Evolutionary conservation across 2,329 filamentous ascomycete genomes (phyloP).

Genomic region (Epichloe aotearoae): DNA sequence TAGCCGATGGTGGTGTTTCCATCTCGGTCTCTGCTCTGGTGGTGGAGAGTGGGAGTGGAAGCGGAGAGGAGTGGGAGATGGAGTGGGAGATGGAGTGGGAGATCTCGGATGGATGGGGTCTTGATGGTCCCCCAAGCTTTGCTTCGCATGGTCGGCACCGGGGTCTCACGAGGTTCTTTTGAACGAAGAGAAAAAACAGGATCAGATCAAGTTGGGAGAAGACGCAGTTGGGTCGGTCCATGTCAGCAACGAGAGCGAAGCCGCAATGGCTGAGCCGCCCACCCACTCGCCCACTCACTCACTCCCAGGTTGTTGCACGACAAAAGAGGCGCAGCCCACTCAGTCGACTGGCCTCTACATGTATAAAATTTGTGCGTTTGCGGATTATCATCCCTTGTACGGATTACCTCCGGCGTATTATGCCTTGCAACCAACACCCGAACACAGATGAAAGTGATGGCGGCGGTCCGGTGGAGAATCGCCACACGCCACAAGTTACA

Average conservation of each 20-base stretch:
- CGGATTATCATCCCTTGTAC: no score
- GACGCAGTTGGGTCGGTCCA: not conserved
- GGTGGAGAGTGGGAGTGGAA: not conserved
- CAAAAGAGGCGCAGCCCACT: not conserved
- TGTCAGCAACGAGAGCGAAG: constrained; percentile 1
- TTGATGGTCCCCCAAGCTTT: not conserved
- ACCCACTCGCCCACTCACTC: not conserved
- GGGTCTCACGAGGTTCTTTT: not conserved
- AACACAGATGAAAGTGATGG: no score
- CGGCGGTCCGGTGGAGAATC: no score
- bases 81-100: not conserved
- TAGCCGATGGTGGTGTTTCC: not conserved
- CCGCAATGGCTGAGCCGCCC: not conserved
- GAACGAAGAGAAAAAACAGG: not conserved
- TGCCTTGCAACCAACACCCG: no score
- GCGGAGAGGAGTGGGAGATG: not conserved
- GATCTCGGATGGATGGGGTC: not conserved
- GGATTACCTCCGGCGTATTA: no score
- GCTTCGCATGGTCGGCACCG: not conserved
- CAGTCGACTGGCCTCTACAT: no score
- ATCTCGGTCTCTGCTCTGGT: not conserved
- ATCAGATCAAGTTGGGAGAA: not conserved
- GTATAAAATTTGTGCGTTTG: no score
- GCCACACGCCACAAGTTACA: no score
- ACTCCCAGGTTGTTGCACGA: not conserved